phyloP scores from a whole-genome alignment of 345 rosid species.

The Syzygium aromaticum region DNA sequence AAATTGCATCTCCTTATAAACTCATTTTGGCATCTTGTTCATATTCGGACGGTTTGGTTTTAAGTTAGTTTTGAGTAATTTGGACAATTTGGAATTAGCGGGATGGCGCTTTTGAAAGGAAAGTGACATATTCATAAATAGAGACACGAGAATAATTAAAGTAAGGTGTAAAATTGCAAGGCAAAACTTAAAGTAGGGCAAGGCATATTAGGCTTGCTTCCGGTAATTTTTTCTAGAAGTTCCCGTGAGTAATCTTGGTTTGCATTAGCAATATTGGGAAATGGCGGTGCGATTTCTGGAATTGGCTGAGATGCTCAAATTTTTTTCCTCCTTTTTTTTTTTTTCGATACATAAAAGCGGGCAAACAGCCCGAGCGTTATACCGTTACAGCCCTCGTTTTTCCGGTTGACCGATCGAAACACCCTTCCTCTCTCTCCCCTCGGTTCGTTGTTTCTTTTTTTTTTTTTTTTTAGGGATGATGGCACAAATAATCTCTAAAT shows the following conservation, averaged over 20 bases:
- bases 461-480: no score
- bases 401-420: background rate
- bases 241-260: background rate
- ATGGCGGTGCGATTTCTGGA: rapidly evolving
- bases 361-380: rapidly evolving
- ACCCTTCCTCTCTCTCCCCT: background rate
- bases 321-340: background rate
- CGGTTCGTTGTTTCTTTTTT: background rate
- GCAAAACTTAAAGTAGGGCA: background rate
- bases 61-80: background rate
- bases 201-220: background rate
- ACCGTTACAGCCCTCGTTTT: rapidly evolving
- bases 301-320: background rate
- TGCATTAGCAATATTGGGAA: background rate
- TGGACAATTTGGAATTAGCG: background rate
- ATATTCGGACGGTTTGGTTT: background rate
- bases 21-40: background rate
- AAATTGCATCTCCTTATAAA: background rate
- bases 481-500: no score
- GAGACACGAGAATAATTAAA: background rate
- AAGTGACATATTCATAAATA: background rate
- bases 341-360: background rate
- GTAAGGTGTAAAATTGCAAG: background rate
- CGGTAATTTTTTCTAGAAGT: background rate
- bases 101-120: background rate